Conservation (phyloP, 495 filamentous ascomycete genomes). For the Talaromyces borbonicus region DNA sequence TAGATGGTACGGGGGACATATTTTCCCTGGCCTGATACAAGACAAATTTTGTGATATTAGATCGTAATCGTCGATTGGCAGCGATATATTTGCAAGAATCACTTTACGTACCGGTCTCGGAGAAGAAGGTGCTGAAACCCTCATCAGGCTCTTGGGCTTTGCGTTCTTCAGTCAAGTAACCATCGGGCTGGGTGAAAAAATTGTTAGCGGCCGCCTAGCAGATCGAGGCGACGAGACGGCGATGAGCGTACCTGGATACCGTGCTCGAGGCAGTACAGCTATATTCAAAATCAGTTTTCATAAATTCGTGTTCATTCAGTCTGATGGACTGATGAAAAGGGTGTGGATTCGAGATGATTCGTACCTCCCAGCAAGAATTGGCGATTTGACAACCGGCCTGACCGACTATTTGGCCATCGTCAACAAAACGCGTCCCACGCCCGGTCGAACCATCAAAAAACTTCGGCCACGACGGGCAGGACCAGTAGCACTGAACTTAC, state of each 20-base stretch:
- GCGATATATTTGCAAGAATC: constrained; percentile 10
- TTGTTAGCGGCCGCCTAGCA: constrained; percentile 18
- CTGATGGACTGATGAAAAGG: no score
- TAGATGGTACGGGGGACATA: constrained; percentile 99
- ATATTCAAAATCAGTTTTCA: constrained; percentile 13
- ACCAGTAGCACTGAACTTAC: constrained; percentile 43
- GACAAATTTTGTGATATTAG: constrained; percentile 11
- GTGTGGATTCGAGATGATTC: constrained; percentile 1
- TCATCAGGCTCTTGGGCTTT: constrained; percentile 87
- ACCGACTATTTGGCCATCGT: constrained; percentile 58
- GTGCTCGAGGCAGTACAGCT: constrained; percentile 99
- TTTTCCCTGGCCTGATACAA: constrained; percentile 76
- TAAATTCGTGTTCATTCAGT: constrained; percentile 3
- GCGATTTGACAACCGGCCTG: constrained; percentile 99
- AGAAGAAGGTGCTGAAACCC: constrained; percentile 99
- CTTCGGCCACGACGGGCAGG: constrained; percentile 10
- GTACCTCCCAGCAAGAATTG: constrained; percentile 99
- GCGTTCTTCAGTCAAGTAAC: constrained; percentile 96
- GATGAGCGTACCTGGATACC: constrained; percentile 80
- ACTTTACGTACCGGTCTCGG: constrained; percentile 81
- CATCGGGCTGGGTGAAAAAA: constrained; percentile 66
- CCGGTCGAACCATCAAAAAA: constrained; percentile 2
- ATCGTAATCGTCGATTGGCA: not conserved
- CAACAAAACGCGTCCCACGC: constrained; percentile 14
- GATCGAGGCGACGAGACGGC: constrained; percentile 13